phyloP scores from a whole-genome alignment of 2,329 filamentous ascomycete species.

The Ilyonectria sp. region DNA sequence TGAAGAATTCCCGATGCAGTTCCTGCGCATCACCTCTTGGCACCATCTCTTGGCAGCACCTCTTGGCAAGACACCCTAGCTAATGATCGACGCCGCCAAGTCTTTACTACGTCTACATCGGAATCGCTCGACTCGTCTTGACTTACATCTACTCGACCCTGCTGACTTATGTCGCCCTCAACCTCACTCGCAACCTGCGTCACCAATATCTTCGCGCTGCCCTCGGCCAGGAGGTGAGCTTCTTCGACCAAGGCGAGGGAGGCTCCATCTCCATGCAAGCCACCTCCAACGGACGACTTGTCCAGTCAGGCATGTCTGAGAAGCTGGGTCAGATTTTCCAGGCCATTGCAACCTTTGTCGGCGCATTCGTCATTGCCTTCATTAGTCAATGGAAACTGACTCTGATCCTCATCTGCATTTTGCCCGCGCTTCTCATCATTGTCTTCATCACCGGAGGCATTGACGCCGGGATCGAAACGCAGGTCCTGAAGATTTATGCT shows the following conservation, averaged over 20 bases:
- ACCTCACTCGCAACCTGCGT: conserved; percentile 64
- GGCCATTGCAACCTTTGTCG: conserved; percentile 54
- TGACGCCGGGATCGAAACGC: conserved; percentile 48
- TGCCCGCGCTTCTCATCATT: conserved; percentile 48
- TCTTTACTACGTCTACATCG: conserved; percentile 72
- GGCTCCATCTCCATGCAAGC: conserved; percentile 59
- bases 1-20: conserved; percentile 47
- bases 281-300: conserved; percentile 56
- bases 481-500: conserved; percentile 52
- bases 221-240: conserved; percentile 65
- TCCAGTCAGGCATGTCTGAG: conserved; percentile 59
- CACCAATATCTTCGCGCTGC: conserved; percentile 64
- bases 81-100: conserved; percentile 52
- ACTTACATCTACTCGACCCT: conserved; percentile 62
- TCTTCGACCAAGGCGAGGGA: conserved; percentile 60
- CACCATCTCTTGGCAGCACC: conserved; percentile 59
- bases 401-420: conserved; percentile 54
- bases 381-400: conserved; percentile 60
- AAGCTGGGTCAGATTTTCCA: conserved; percentile 58
- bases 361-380: conserved; percentile 57
- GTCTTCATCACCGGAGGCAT: conserved; percentile 51
- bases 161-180: conserved; percentile 65
- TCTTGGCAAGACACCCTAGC: conserved; percentile 41
- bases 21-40: conserved; percentile 57
- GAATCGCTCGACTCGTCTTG: conserved; percentile 66